phyloP scores from a whole-genome alignment of 345 rosid species.

The Syzygium grande region DNA sequence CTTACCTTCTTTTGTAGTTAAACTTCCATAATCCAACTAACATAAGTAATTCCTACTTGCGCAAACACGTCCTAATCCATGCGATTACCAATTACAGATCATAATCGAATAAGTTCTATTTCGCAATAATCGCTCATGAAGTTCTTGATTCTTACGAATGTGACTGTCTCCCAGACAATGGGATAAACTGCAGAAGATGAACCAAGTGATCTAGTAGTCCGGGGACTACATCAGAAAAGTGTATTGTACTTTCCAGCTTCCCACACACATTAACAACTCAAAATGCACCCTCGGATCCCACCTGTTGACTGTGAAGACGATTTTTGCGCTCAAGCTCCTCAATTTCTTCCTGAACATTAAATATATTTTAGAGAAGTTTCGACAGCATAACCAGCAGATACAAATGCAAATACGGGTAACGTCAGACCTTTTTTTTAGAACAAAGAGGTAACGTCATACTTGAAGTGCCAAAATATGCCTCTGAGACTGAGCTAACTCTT shows the following conservation, averaged over 20 bases:
- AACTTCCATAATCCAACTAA: neutral
- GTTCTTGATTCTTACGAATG: neutral
- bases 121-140: neutral
- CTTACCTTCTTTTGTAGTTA: neutral
- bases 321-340: constrained; percentile 97
- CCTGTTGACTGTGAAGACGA: constrained; percentile 96
- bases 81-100: neutral
- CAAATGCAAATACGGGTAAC: neutral
- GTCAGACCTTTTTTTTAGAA: too few species aligned
- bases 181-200: neutral
- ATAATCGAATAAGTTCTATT: neutral
- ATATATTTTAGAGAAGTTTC: constrained; percentile 17
- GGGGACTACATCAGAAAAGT: neutral
- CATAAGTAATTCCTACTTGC: neutral
- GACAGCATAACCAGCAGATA: neutral
- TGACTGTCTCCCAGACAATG: neutral
- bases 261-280: neutral
- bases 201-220: neutral
- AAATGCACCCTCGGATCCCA: constrained; percentile 1
- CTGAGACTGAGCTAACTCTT: constrained; percentile 93
- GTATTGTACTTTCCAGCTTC: neutral
- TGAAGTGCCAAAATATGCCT: constrained; percentile 97
- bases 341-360: constrained; percentile 78
- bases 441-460: constrained; percentile 23
- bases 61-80: neutral